phyloP scores from a whole-genome alignment of 129 eudicot species.

The Lactuca sativa region DNA sequence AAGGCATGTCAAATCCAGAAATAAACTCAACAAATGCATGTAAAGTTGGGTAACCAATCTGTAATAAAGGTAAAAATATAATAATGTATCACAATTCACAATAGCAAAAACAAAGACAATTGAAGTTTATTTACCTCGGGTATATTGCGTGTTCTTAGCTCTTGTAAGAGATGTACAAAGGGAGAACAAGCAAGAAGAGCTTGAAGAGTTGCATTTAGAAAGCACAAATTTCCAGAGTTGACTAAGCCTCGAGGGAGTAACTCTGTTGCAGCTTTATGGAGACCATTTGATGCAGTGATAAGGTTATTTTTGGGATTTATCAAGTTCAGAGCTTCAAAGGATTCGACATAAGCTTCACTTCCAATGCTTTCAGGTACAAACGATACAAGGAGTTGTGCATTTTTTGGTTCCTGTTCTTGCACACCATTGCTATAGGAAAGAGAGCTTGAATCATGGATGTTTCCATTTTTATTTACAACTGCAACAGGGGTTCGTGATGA shows the following conservation, averaged over 20 bases:
- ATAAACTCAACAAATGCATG: conserved; percentile 63
- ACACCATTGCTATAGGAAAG: conserved; percentile 25
- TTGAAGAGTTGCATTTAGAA: conserved; percentile 83
- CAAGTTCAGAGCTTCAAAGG: conserved; percentile 29
- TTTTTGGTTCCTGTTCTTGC: conserved; percentile 28
- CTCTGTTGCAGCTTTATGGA: conserved; percentile 27
- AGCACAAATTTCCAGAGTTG: conserved; percentile 79
- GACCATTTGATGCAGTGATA: conserved; percentile 32
- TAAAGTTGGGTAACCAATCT: conserved; percentile 67
- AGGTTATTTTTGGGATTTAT: conserved; percentile 17
- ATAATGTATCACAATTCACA: not conserved
- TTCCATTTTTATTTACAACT: conserved; percentile 36
- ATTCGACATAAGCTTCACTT: conserved; percentile 15
- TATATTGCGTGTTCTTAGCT: conserved; percentile 55
- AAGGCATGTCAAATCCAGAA: conserved; percentile 53
- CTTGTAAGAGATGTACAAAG: conserved; percentile 60
- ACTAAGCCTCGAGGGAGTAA: conserved; percentile 86
- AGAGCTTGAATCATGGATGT: conserved; percentile 20
- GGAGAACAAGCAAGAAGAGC: conserved; percentile 86
- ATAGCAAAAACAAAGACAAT: not conserved
- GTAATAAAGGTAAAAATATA: conserved; percentile 12
- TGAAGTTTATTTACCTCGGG: conserved; percentile 82
- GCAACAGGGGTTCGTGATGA: conserved; percentile 6
- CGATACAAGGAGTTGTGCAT: conserved; percentile 36
- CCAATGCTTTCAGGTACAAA: conserved; percentile 23